Percentiles rank a stretch among this genome's conserved stretches.
These are phyloP conservation scores for Saccharomycopsis fodiens DNA, from an alignment of 805 yeast species.

Conservation along the genomic window DNA sequence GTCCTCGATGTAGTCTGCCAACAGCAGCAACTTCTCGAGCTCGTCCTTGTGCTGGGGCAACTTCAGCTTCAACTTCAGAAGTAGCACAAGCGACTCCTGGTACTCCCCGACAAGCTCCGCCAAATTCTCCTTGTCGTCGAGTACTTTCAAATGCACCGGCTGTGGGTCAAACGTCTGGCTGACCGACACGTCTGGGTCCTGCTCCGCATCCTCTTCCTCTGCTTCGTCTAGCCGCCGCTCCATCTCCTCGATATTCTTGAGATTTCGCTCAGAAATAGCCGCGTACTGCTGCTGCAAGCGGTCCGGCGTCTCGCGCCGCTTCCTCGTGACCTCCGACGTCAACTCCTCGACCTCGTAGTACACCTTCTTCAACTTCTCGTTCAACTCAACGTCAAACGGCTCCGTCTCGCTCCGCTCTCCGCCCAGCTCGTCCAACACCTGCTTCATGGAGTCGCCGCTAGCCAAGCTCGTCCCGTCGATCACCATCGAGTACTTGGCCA, in stretches of 20 bases:
- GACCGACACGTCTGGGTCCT: slow-evolving; percentile 2
- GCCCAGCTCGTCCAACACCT: slow-evolving; percentile 20
- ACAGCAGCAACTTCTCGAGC: not conserved
- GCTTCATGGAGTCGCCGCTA: slow-evolving; percentile 22
- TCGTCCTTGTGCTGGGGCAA: not conserved
- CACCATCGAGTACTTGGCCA: slow-evolving; percentile 45
- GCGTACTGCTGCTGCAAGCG: slow-evolving; percentile 31
- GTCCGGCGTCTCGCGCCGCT: slow-evolving; percentile 47
- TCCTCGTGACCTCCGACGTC: slow-evolving; percentile 46
- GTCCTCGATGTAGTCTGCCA: not conserved
- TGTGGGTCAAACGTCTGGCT: slow-evolving; percentile 2
- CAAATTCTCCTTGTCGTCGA: slow-evolving; percentile 2
- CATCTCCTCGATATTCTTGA: slow-evolving; percentile 17
- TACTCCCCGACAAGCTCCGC: slow-evolving; percentile 18
- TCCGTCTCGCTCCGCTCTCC: slow-evolving; percentile 38
- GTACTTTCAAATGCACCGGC: slow-evolving; percentile 12
- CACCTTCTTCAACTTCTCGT: slow-evolving; percentile 47
- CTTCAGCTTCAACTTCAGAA: slow-evolving; percentile 20
- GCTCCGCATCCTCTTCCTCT: not conserved
- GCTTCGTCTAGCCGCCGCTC: slow-evolving; percentile 2
- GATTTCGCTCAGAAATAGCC: slow-evolving; percentile 25
- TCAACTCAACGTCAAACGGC: slow-evolving; percentile 62
- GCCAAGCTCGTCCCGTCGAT: slow-evolving; percentile 47
- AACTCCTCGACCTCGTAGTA: slow-evolving; percentile 56
- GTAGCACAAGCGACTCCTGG: slow-evolving; percentile 18